Percentiles rank a stretch among this genome's conserved stretches.
Conservation (phyloP, 495 filamentous ascomycete genomes). For the Penicillium fimorum region DNA sequence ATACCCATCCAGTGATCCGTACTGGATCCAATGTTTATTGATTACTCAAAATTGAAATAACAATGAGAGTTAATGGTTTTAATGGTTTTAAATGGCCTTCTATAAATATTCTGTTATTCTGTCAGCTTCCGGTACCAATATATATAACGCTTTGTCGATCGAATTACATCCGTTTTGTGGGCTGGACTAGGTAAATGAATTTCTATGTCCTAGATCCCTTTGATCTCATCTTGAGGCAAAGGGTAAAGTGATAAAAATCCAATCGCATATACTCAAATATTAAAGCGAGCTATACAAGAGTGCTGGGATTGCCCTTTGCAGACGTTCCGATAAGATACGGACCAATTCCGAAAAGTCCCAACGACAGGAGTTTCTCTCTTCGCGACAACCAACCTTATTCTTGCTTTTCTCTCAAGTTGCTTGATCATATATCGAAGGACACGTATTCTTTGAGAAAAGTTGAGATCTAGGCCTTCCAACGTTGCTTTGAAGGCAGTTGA, state of each 20-base stretch:
- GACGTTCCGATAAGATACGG: conserved; percentile 11
- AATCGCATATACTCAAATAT: not conserved
- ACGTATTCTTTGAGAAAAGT: not conserved
- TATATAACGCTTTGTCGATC: not conserved
- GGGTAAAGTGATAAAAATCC: not conserved
- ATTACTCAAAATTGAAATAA: conserved; percentile 2
- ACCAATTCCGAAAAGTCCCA: conserved; percentile 11
- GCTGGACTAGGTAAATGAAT: not conserved
- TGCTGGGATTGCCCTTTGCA: not conserved
- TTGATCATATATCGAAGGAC: not conserved
- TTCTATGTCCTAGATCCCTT: not conserved
- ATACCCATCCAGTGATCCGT: conserved; percentile 16
- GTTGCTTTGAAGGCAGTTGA: not conserved
- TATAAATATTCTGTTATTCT: not conserved
- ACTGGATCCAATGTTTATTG: conserved; percentile 10
- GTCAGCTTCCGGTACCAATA: not conserved
- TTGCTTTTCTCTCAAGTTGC: not conserved
- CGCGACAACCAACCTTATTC: not conserved
- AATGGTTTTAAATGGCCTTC: not conserved
- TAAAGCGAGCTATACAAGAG: not conserved
- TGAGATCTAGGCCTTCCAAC: not conserved
- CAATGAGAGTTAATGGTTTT: conserved; percentile 1
- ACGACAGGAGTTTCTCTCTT: conserved; percentile 5
- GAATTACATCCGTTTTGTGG: not conserved
- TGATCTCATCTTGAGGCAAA: not conserved